Base-by-base conservation (phyloP, 148 eudicot genomes). In the Rhododendron henanense region DNA sequence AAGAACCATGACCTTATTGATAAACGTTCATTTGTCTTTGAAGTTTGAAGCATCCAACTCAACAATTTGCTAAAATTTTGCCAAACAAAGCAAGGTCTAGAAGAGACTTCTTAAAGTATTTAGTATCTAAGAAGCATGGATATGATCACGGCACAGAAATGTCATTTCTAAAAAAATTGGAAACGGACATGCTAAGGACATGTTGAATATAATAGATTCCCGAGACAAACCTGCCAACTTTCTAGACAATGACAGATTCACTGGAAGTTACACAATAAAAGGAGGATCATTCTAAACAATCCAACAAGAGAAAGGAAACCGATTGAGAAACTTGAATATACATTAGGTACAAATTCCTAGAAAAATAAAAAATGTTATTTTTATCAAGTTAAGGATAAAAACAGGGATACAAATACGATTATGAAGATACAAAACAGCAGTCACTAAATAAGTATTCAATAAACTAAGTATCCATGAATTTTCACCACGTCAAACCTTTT, bases 21-120 rank as follows among this genome's bases (percentile, higher is more conserved):
- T 23, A 47, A 10, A 28, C 59, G 0, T 79, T 31, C 53, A 31
- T 79, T 47, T 79, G 41, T 13, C 18, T 69, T 28, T 28, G 75
- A 69, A 69, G 75, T 67, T 67, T 28, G 75, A 69, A 69, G 37
- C 75, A 67, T 67, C 31, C 74, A 69, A 69, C 75, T 69, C 75
- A 69, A 69, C 37, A 69, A 69, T 13, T 69, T 28, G 75, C 75
- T 69, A 25, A 67, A 25, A 67, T 11, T 67, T 67, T n/a, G 13
- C 82, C 53, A 48, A 13, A 47, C 55, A 10, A 78, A 78, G 35
- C 81, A 44, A 78, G 81, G 15, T n/a, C 55, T 9, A 51, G 47
- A 78, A 47, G 31, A 78, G 74, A 67, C 35, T 67, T 67, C 81
- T 45, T 19, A 41, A 76, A 48, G 18, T 47, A 47, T 25, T 28